Evolutionary conservation across 2,329 filamentous ascomycete genomes (phyloP), one percentile per base, ranked within the genome.

Genomic region (Trichoderma afroharzianum): DNA sequence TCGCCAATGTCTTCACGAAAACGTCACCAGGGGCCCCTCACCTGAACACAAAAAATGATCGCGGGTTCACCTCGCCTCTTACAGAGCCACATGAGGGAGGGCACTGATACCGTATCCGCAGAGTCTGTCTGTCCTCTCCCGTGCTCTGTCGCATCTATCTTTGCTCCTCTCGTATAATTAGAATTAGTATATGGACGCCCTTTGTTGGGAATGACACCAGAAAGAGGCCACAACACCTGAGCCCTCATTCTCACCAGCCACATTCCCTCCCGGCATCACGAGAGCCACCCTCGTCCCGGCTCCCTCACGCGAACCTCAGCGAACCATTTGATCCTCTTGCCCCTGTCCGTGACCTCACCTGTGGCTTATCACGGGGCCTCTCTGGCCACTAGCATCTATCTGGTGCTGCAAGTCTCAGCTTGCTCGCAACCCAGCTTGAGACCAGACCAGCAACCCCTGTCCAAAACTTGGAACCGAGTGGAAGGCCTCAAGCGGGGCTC

Each of bases 401-500:
- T 53, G 66, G 12, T 61, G 57, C 32, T 57, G 63, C 50, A 43
- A 24, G 30, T 57, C 36, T 70, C 30, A 53, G 47, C 63, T 28
- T 57, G 39, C 21, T 53, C 63, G 32, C 24, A 50, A 62, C 58
- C 57, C 33, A 58, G 26, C 26, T 26, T 26, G 26, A 26, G 58
- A 21, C 33, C 33, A 36, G 33, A 36, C 61, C 33, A 59, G 53
- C 53, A 47, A 47, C 32, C 70, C 61, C 57, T 59, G 70, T 59
- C 57, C 24, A 71, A 70, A 68, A 68, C 63, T 30, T 71, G 70
- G 70, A 71, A 71, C 55, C 24, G 70, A 43, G 47, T 68, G 63
- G 63, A 68, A 55, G 50, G 70, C 43, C 61, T 64, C 59, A 70
- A 70, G 71, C 68, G 71, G 71, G 71, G 71, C 71, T 62, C 71